These are phyloP conservation scores for Wickerhamomyces kurtzmanii DNA, from an alignment of 805 yeast species.

Conservation along the genomic window DNA sequence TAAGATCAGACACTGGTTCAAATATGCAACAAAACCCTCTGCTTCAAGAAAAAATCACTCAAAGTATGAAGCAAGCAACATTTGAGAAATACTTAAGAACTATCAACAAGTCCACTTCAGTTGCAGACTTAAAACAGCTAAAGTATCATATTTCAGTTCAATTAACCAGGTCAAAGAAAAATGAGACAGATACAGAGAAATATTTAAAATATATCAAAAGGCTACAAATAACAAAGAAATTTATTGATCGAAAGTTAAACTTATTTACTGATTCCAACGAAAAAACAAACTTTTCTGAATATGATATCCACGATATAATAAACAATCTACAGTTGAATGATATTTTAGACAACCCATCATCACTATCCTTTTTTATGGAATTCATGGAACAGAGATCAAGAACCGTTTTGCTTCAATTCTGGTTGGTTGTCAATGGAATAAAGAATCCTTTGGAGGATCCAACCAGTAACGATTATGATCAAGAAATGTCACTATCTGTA, in stretches of 20 bases:
- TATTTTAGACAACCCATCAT: constrained; percentile 36
- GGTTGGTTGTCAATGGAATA: constrained; percentile 58
- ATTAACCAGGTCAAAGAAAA: constrained; percentile 25
- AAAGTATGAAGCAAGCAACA: constrained; percentile 27
- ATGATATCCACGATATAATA: constrained; percentile 15
- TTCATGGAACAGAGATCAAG: constrained; percentile 44
- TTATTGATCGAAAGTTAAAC: constrained; percentile 19
- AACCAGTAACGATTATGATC: constrained; percentile 17
- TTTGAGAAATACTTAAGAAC: constrained; percentile 30
- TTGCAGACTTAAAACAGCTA: constrained; percentile 36
- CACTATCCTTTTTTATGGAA: constrained; percentile 38
- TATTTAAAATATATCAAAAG: constrained; percentile 19
- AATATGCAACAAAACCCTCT: constrained; percentile 12
- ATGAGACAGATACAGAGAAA: constrained; percentile 19
- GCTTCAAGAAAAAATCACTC: constrained; percentile 23
- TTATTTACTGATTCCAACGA: constrained; percentile 9
- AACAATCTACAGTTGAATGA: constrained; percentile 25
- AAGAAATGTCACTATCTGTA: constrained; percentile 17
- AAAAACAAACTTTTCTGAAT: constrained; percentile 4
- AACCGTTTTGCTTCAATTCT: constrained; percentile 42
- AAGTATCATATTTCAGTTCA: constrained; percentile 38
- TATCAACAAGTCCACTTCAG: constrained; percentile 21
- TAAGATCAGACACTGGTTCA: too few relatives aligned
- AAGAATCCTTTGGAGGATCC: constrained; percentile 59
- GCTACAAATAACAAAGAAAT: constrained; percentile 18